phyloP scores from a whole-genome alignment of 176 grass and related monocot genomes.

The Carex parvula region DNA sequence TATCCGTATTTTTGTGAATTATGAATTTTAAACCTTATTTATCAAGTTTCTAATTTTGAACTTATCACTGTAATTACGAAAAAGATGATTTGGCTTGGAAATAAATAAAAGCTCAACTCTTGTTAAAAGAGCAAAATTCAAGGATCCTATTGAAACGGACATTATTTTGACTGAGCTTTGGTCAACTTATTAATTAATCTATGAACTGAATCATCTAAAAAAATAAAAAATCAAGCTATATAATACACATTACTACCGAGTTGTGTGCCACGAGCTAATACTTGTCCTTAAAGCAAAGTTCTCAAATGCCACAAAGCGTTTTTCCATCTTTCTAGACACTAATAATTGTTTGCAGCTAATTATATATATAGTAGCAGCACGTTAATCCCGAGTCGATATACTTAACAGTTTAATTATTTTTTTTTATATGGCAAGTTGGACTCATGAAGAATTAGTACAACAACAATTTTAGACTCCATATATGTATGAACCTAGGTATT shows the following conservation, averaged over 20 bases:
- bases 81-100: not conserved
- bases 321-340: slow-evolving; percentile 5
- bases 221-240: not conserved
- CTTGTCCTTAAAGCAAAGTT: slow-evolving; percentile 12
- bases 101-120: not conserved
- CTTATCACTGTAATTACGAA: not conserved
- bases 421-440: not conserved
- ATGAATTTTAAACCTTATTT: too few species aligned
- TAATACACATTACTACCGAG: not conserved
- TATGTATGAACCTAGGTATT: not conserved
- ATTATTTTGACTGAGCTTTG: not conserved
- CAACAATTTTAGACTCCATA: not conserved
- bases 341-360: not conserved
- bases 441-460: not conserved
- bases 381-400: slow-evolving; percentile 5
- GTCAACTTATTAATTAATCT: slow-evolving; percentile 1
- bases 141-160: not conserved
- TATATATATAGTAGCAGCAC: not conserved
- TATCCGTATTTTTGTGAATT: too few species aligned
- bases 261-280: not conserved
- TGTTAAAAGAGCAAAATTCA: not conserved
- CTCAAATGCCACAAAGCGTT: not conserved
- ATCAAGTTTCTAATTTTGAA: too few species aligned
- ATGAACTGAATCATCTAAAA: not conserved
- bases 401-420: not conserved